Base-by-base conservation (phyloP, 2,329 filamentous ascomycete species). In the Talaromyces sp. region DNA sequence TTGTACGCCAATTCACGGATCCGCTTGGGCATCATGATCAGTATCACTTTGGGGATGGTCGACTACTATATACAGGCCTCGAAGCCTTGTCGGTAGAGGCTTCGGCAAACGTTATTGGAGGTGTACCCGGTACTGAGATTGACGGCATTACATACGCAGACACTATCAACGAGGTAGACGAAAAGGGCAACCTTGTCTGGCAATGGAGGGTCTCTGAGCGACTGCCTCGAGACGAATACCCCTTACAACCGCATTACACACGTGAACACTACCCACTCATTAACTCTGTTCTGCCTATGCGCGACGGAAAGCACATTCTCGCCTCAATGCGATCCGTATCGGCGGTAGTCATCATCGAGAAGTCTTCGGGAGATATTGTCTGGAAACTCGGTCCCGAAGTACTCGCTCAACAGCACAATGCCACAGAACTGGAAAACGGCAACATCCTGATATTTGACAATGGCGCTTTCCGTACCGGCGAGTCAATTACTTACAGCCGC, bases 361-460 rank as follows among this genome's bases (percentile, higher is more conserved):
- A 72, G 7, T 50, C 67, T 17, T 77, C 74, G 0, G 75, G 75
- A 0, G 62, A 76, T 5, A 67, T 79, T 11, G 64, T 77, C 2
- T 79, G 76, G 77, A 70, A 73, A 40, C 66, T 79, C 11, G 69
- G 71, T 22, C 69, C 71, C 2, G 72, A 70, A 3, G 66, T 73
- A 2, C 66, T 79, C 0, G 73, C 72, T 1, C 77, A 79, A 62
- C 77, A 78, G 61, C 76, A 79, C 63, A 75, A 73, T 55, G 76
- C 77, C 0, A 73, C 68, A 28, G 73, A 78, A 61, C 66, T 78
- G 5, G 63, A 70, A 0, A 66, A 73, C 22, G 76, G 76, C 5
- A 73, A 73, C 50, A 77, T 79, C 15, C 65, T 79, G 17, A 73
- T 79, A 55, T 76, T 79, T 59, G 77, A 79, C 61, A 79, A 79